These are phyloP conservation scores for Syzygium aqueum DNA, from an alignment of 345 rosid species.

Conservation along the genomic window DNA sequence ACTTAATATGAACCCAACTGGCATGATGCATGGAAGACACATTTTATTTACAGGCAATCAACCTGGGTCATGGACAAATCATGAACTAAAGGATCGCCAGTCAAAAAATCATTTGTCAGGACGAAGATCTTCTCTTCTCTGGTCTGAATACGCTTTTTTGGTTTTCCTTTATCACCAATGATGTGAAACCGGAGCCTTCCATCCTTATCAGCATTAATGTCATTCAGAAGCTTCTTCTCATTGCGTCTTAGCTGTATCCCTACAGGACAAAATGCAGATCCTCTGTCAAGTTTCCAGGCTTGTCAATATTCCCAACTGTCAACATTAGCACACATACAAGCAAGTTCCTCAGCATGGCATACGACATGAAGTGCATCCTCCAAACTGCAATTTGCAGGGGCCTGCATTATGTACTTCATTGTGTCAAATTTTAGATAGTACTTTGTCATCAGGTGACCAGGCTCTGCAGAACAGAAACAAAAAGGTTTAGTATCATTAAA, in stretches of 20 bases:
- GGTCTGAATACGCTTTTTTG: constrained; percentile 86
- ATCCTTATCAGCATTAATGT: constrained; percentile 74
- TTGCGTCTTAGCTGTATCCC: constrained; percentile 99
- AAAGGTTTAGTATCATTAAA: neutral
- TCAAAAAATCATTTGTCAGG: constrained; percentile 85
- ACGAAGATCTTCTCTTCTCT: constrained; percentile 93
- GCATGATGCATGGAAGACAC: neutral
- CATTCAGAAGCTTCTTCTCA: constrained; percentile 91
- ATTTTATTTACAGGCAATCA: neutral
- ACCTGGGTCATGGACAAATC: constrained; percentile 95
- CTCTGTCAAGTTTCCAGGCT: neutral
- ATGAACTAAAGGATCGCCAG: constrained; percentile 86
- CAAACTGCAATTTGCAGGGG: constrained; percentile 56
- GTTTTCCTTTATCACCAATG: constrained; percentile 66
- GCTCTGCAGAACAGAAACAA: constrained; percentile 37
- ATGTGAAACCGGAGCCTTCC: constrained; percentile 83
- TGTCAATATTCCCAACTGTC: neutral
- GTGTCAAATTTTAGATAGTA: constrained; percentile 84
- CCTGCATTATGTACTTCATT: constrained; percentile 83
- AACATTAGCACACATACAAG: constrained; percentile 45
- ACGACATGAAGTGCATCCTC: constrained; percentile 69
- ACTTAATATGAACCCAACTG: constrained; percentile 3
- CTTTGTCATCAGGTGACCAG: constrained; percentile 95
- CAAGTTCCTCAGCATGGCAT: constrained; percentile 85
- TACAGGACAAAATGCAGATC: constrained; percentile 16